phyloP scores from a whole-genome alignment of 139 green algal species.

The Chlamydomonas incerta region DNA sequence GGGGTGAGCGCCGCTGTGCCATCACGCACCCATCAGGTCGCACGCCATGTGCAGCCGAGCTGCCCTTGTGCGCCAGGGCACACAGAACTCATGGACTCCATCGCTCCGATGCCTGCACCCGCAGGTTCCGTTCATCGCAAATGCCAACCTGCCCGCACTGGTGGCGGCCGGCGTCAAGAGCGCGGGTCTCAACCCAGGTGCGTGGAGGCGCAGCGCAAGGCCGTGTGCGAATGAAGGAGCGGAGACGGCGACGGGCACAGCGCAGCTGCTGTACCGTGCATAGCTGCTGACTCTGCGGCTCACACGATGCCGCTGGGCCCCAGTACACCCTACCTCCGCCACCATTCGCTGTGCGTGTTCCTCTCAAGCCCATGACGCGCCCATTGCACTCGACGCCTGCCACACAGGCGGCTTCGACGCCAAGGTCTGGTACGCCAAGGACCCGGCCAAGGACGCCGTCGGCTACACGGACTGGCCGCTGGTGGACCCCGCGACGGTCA shows the following conservation, averaged over 20 bases:
- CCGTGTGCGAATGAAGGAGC: neutral
- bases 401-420: slow-evolving; percentile 10
- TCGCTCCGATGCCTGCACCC: too few relatives aligned
- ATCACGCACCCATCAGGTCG: too few relatives aligned
- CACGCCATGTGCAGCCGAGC: too few relatives aligned
- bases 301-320: too few relatives aligned
- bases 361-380: too few relatives aligned
- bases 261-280: too few relatives aligned
- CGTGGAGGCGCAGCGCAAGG: neutral
- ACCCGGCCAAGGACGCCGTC: slow-evolving; percentile 26
- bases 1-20: slow-evolving; percentile 15
- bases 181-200: slow-evolving; percentile 37
- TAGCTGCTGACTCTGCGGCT: too few relatives aligned
- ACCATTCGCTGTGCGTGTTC: too few relatives aligned
- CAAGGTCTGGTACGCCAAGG: slow-evolving; percentile 29
- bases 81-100: too few relatives aligned
- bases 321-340: too few relatives aligned
- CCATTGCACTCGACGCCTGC: too few relatives aligned
- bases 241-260: neutral
- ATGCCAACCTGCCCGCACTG: slow-evolving; percentile 62
- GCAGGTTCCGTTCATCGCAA: slow-evolving; percentile 55
- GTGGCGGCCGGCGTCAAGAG: slow-evolving; percentile 35
- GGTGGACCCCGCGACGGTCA: neutral
- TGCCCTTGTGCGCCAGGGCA: too few relatives aligned
- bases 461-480: slow-evolving; percentile 45